Percentiles rank a stretch among this genome's conserved stretches.
These are phyloP conservation scores for Cetradonia linearis DNA, from an alignment of 495 filamentous ascomycete species.

Conservation along the genomic window DNA sequence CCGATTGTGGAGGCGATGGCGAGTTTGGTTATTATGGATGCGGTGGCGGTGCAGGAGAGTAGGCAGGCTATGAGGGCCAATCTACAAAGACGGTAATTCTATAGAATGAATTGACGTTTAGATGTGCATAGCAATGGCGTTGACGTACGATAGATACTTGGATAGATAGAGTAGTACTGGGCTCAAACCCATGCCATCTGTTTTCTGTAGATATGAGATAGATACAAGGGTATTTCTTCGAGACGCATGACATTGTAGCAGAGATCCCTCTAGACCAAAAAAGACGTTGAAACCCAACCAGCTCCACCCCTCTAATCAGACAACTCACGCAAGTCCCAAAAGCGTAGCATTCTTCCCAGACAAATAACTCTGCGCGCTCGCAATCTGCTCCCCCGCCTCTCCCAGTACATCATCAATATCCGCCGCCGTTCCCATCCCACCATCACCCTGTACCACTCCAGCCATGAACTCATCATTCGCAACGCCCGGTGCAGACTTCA, in stretches of 20 bases:
- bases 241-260: not conserved
- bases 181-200: not conserved
- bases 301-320: not conserved
- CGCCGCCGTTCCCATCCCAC: constrained; percentile 18
- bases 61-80: constrained; percentile 32
- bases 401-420: constrained; percentile 41
- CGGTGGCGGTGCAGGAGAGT: constrained; percentile 76
- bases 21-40: constrained; percentile 81
- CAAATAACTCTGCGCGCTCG: constrained; percentile 13
- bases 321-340: constrained; percentile 13
- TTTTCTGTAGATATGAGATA: not conserved
- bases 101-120: not conserved
- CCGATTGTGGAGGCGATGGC: constrained; percentile 98
- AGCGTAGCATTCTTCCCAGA: constrained; percentile 12
- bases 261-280: not conserved
- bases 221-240: not conserved
- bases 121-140: constrained; percentile 5
- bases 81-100: constrained; percentile 1
- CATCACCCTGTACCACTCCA: constrained; percentile 33
- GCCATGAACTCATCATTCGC: constrained; percentile 36
- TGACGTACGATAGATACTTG: not conserved
- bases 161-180: not conserved
- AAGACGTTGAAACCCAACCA: no score
- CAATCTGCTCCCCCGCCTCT: constrained; percentile 30
- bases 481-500: constrained; percentile 34